A percentile compares a stretch with the other conserved stretches of the same genome.
phyloP scores from a whole-genome alignment of 2,329 filamentous ascomycete species.

The Botrytis cinerea region DNA sequence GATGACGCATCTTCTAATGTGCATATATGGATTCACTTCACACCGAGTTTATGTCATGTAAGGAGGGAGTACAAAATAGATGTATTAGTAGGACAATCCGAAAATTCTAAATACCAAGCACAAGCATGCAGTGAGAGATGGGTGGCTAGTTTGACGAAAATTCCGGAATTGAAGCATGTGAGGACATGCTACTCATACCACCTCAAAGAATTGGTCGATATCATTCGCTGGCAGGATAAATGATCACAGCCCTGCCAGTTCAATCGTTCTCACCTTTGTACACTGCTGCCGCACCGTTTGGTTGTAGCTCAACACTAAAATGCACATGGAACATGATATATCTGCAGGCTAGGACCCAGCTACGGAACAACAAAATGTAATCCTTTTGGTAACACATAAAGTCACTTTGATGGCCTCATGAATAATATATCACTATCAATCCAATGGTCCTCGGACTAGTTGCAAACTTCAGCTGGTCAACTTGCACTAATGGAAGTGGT shows the following conservation, averaged over 20 bases:
- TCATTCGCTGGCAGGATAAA: slow-evolving; percentile 15
- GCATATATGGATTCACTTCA: slow-evolving; percentile 18
- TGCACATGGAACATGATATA: slow-evolving; percentile 15
- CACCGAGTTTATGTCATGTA: slow-evolving; percentile 24
- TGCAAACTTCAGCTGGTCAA: neutral
- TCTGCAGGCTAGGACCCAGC: slow-evolving; percentile 13
- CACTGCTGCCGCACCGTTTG: slow-evolving; percentile 13
- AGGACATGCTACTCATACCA: slow-evolving; percentile 2
- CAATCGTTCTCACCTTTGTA: slow-evolving; percentile 1
- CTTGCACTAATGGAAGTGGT: neutral
- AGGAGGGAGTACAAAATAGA: slow-evolving; percentile 7
- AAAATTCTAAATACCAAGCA: slow-evolving; percentile 15
- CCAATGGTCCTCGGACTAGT: neutral
- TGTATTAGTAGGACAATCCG: slow-evolving; percentile 19
- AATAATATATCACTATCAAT: neutral
- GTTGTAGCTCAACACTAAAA: neutral
- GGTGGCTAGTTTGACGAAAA: slow-evolving; percentile 23
- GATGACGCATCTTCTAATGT: slow-evolving; percentile 19
- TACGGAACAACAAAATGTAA: slow-evolving; percentile 12
- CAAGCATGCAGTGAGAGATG: slow-evolving; percentile 23
- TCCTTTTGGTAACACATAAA: neutral
- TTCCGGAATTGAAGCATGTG: slow-evolving; percentile 23
- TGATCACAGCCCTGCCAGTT: slow-evolving; percentile 12
- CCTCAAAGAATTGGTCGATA: slow-evolving; percentile 14
- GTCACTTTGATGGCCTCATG: neutral